These are phyloP conservation scores for Achlya hypogyna DNA, from an alignment of 352 stramenopile species.

Conservation along the genomic window DNA sequence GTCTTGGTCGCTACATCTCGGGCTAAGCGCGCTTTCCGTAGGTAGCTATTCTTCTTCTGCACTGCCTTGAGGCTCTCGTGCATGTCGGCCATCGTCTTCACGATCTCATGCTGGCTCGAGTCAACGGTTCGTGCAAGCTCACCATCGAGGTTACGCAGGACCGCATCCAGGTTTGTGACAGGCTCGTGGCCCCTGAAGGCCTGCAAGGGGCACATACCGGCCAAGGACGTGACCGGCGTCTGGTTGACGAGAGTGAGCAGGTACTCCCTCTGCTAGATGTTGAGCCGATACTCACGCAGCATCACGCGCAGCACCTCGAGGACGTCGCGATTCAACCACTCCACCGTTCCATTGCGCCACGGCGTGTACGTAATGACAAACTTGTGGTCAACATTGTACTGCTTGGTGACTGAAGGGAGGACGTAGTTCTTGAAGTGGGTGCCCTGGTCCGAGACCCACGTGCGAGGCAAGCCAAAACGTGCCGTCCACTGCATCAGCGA, in stretches of 20 bases:
- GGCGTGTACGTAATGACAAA: slow-evolving; percentile 27
- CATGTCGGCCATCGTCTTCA: background rate
- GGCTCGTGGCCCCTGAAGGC: background rate
- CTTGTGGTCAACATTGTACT: slow-evolving; percentile 16
- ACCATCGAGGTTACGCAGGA: background rate
- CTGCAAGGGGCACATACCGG: background rate
- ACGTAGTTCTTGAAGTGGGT: slow-evolving; percentile 31
- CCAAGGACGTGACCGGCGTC: background rate
- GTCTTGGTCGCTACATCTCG: background rate
- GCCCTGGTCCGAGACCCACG: slow-evolving; percentile 25
- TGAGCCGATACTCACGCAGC: slow-evolving; percentile 20
- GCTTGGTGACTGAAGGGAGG: slow-evolving; percentile 18
- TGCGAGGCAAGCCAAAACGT: slow-evolving; percentile 24
- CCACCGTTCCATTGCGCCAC: slow-evolving; percentile 29
- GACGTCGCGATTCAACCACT: slow-evolving; percentile 26
- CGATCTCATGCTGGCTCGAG: background rate
- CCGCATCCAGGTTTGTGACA: background rate
- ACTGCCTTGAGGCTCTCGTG: background rate
- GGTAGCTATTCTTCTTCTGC: background rate
- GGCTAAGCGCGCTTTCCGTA: background rate
- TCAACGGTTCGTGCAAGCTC: background rate
- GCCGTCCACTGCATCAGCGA: slow-evolving; percentile 25
- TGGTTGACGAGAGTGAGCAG: slow-evolving; percentile 21
- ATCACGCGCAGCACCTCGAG: slow-evolving; percentile 25
- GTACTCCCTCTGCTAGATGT: slow-evolving; percentile 1